Conservation (phyloP, 352 stramenopile species). For the Phytophthora podocarpi region DNA sequence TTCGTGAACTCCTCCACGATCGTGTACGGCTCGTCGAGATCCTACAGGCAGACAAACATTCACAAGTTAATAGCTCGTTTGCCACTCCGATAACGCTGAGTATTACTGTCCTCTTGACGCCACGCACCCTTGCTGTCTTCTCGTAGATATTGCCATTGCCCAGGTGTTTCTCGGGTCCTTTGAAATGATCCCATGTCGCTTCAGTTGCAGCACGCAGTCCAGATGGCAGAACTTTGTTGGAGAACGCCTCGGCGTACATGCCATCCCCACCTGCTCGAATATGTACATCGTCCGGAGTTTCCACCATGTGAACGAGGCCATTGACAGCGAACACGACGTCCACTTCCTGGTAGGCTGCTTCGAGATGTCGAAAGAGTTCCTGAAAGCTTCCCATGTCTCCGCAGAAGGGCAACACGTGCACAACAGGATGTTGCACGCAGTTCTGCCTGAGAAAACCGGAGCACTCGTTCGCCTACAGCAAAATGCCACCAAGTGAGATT, state of each 20-base stretch:
- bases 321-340: constrained; percentile 31
- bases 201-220: constrained; percentile 14
- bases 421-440: constrained; percentile 3
- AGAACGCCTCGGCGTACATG: constrained; percentile 31
- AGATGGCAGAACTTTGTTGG: constrained; percentile 35
- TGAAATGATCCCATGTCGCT: constrained; percentile 38
- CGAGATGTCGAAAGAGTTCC: constrained; percentile 24
- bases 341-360: constrained; percentile 29
- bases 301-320: constrained; percentile 25
- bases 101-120: neutral
- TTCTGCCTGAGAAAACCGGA: constrained; percentile 12
- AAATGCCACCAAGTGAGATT: neutral
- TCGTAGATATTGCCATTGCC: constrained; percentile 29
- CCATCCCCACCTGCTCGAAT: constrained; percentile 27
- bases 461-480: constrained; percentile 15
- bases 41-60: constrained; percentile 19
- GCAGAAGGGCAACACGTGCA: constrained; percentile 16
- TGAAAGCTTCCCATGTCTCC: constrained; percentile 17
- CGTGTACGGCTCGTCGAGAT: constrained; percentile 37
- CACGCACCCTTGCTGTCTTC: constrained; percentile 23
- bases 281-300: constrained; percentile 24
- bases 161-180: constrained; percentile 29
- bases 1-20: constrained; percentile 35
- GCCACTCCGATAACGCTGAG: neutral
- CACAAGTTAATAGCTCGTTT: neutral